Conservation (phyloP, 192 early-diverging fungal species). For the Paraglomus brasilianum region DNA sequence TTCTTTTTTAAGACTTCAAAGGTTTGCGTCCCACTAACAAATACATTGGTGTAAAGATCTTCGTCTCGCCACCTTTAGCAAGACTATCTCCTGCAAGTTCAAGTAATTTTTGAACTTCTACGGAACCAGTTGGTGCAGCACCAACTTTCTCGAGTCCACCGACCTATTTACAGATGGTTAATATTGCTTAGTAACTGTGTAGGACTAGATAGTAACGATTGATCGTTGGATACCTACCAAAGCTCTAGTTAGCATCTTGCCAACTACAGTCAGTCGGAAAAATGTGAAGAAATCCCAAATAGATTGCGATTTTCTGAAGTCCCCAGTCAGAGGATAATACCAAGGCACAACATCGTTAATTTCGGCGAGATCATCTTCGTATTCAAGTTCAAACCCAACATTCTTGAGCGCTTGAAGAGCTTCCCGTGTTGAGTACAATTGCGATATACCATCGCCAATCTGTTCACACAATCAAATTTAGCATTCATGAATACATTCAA, state of each 20-base stretch:
- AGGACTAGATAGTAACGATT: too few species aligned
- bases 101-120: constrained; percentile 79
- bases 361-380: constrained; percentile 62
- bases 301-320: constrained; percentile 48
- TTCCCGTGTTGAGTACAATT: constrained; percentile 73
- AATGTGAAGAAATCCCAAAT: constrained; percentile 51
- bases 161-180: constrained; percentile 8
- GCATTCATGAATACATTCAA: not conserved
- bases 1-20: too few species aligned
- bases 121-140: constrained; percentile 82
- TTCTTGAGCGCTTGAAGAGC: constrained; percentile 77
- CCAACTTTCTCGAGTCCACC: constrained; percentile 73
- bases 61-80: constrained; percentile 72
- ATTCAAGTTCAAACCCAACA: constrained; percentile 85
- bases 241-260: constrained; percentile 73
- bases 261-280: constrained; percentile 52
- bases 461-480: not conserved
- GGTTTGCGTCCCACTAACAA: constrained; percentile 78
- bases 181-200: not conserved
- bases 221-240: constrained; percentile 53
- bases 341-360: constrained; percentile 73
- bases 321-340: constrained; percentile 79
- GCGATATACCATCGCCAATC: constrained; percentile 87
- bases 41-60: constrained; percentile 96
- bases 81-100: constrained; percentile 79